Evolutionary conservation across 352 stramenopile genomes (phyloP).

Genomic region (Phytopythium aichiense): DNA sequence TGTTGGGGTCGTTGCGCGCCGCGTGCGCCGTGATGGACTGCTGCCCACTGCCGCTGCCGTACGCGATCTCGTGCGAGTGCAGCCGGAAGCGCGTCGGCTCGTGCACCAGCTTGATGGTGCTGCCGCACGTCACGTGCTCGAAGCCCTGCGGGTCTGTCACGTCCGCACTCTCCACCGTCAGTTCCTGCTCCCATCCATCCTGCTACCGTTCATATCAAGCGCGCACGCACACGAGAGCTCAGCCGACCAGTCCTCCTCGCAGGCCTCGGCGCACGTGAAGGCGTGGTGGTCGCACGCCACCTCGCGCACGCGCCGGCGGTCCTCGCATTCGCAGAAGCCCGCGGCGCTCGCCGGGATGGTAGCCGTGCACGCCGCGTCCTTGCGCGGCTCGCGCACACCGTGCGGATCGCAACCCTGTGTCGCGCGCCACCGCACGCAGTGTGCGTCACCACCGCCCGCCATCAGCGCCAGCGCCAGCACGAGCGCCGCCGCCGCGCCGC

Average conservation of each 20-base stretch:
- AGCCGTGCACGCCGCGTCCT: constrained; percentile 51
- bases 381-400: constrained; percentile 53
- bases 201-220: neutral
- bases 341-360: constrained; percentile 45
- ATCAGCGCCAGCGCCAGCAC: constrained; percentile 5
- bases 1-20: constrained; percentile 77
- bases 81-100: constrained; percentile 68
- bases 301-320: constrained; percentile 70
- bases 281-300: constrained; percentile 72
- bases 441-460: constrained; percentile 5
- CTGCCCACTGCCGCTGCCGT: constrained; percentile 72
- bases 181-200: neutral
- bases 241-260: constrained; percentile 56
- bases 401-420: constrained; percentile 69
- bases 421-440: constrained; percentile 72
- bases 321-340: constrained; percentile 80
- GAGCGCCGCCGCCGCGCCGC: constrained; percentile 13
- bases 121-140: constrained; percentile 79
- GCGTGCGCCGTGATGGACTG: constrained; percentile 74
- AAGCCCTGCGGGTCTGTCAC: constrained; percentile 61
- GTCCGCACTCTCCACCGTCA: neutral
- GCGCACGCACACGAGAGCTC: constrained; percentile 61
- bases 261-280: constrained; percentile 74
- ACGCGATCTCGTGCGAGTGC: constrained; percentile 82
- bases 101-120: constrained; percentile 82